Base-by-base conservation (phyloP, 192 early-diverging fungal species). In the Mortierella claussenii region DNA sequence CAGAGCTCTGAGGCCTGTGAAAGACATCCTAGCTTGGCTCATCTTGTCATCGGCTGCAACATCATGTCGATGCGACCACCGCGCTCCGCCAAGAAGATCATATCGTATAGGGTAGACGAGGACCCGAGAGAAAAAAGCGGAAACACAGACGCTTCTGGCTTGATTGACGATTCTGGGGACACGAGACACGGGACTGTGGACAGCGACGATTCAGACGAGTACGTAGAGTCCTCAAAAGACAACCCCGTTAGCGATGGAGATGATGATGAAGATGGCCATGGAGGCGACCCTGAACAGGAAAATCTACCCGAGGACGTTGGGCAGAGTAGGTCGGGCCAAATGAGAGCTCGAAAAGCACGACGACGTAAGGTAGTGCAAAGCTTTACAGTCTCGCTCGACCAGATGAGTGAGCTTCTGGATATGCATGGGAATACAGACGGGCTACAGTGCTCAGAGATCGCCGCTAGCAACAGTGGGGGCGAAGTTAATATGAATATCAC, bases 141-240 rank as follows among this genome's bases (percentile, higher is more conserved):
- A n/a, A n/a, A n/a, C n/a, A n/a, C n/a, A n/a, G n/a, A n/a, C n/a
- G n/a, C n/a, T n/a, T n/a, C n/a, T n/a, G n/a, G n/a, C n/a, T n/a
- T n/a, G n/a, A n/a, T n/a, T n/a, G n/a, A n/a, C n/a, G n/a, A n/a
- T n/a, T n/a, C n/a, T n/a, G n/a, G n/a, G n/a, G n/a, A n/a, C n/a
- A n/a, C n/a, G 21, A 48, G 11, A 15, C 1, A 11, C 50, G 23
- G 54, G 21, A 37, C 11, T 32, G 55, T 55, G 23, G 50, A 54
- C n/a, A 31, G 57, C 13, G 60, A 66, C 47, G 63, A 66, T 13
- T 75, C 70, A 32, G 70, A 75, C 50, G 69, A 73, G 28, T 73
- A 73, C 21, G 37, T 59, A 7, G 69, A 55, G 10, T 55, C 55
- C 11, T 2, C 54, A 17, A 32, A 44, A 12, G 55, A 43, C 23